Evolutionary conservation across 1,284 basidiomycete species (phyloP).

Genomic region (Moesziomyces sp.): DNA sequence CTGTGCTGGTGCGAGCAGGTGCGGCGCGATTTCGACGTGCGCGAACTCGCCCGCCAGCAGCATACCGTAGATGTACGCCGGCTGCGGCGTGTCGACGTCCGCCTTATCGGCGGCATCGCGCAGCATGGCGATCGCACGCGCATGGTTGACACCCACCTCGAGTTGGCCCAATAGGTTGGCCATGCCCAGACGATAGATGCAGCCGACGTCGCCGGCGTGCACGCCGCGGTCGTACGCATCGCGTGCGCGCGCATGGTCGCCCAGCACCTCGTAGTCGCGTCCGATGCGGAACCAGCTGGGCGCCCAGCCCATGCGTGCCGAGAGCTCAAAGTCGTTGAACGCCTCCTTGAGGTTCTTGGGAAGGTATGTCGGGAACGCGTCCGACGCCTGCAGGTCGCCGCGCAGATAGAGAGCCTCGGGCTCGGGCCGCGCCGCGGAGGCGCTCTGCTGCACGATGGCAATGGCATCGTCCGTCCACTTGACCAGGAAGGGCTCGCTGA

Average conservation of each 20-base stretch:
- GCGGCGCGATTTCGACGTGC: slow-evolving; percentile 51
- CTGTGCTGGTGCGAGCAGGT: slow-evolving; percentile 53
- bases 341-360: slow-evolving; percentile 79
- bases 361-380: slow-evolving; percentile 70
- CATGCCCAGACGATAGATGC: slow-evolving; percentile 80
- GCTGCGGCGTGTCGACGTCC: slow-evolving; percentile 81
- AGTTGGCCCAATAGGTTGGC: slow-evolving; percentile 89
- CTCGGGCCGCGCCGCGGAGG: slow-evolving; percentile 69
- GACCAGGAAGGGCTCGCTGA: slow-evolving; percentile 75
- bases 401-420: slow-evolving; percentile 81
- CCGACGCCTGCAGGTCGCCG: slow-evolving; percentile 78
- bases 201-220: slow-evolving; percentile 77
- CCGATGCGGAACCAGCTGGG: slow-evolving; percentile 84
- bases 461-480: slow-evolving; percentile 76
- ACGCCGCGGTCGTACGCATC: slow-evolving; percentile 86
- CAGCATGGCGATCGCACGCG: slow-evolving; percentile 78
- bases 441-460: slow-evolving; percentile 49
- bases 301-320: slow-evolving; percentile 62
- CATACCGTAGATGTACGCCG: slow-evolving; percentile 82
- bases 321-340: slow-evolving; percentile 80
- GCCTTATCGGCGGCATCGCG: slow-evolving; percentile 80
- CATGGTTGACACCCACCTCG: slow-evolving; percentile 73
- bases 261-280: slow-evolving; percentile 88
- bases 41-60: slow-evolving; percentile 76
- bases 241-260: slow-evolving; percentile 76